Evolutionary conservation across 352 stramenopile genomes (phyloP).

Genomic region (Phytophthora fragariaefolia): DNA sequence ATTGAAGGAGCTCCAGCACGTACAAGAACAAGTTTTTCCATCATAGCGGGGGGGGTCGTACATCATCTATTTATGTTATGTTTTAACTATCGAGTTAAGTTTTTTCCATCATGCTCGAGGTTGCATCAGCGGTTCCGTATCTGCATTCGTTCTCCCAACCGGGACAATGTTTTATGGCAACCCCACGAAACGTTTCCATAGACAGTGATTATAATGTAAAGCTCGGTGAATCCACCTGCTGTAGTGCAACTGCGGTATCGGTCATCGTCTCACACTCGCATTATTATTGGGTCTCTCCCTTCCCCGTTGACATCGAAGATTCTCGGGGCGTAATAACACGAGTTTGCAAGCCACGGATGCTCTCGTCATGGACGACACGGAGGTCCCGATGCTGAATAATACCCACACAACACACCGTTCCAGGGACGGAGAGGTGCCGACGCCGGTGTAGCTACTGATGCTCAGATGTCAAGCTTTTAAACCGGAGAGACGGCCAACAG

Average conservation of each 20-base stretch:
- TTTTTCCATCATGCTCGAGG: conserved; percentile 48
- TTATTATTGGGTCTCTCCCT: not conserved
- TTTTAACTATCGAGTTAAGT: no score
- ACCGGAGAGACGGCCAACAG: conserved; percentile 48
- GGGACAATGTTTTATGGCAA: conserved; percentile 52
- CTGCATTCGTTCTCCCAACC: conserved; percentile 49
- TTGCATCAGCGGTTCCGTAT: conserved; percentile 48
- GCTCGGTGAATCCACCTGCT: conserved; percentile 49
- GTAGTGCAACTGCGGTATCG: conserved; percentile 43
- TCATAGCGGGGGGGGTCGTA: no score
- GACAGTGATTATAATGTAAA: conserved; percentile 48
- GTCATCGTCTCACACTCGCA: conserved; percentile 40
- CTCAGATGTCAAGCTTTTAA: conserved; percentile 54
- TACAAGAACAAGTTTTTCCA: no score
- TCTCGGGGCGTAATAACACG: conserved; percentile 17
- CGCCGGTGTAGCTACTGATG: conserved; percentile 41
- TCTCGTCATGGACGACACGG: conserved; percentile 49
- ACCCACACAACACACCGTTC: conserved; percentile 14
- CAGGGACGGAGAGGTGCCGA: conserved; percentile 32
- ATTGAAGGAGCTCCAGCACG: conserved; percentile 31
- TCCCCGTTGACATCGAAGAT: conserved; percentile 5
- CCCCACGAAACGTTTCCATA: conserved; percentile 52
- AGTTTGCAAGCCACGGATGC: conserved; percentile 37
- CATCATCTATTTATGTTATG: no score
- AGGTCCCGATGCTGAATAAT: conserved; percentile 48